Evolutionary conservation across 176 grass and related monocot species (phyloP).

Genomic region (Hyparrhenia diplandra): DNA sequence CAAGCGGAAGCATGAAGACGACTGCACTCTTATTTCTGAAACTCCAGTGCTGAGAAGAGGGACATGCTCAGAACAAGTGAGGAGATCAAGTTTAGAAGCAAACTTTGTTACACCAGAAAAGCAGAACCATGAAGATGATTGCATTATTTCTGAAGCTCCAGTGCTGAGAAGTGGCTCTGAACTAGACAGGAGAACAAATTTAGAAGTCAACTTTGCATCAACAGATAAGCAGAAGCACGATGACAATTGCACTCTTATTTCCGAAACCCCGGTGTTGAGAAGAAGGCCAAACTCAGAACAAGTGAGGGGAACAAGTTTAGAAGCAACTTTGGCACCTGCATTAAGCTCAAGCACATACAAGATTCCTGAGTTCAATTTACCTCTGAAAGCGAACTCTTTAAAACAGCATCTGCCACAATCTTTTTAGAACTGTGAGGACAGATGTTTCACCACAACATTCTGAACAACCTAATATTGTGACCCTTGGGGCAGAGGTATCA

Average conservation of each 20-base stretch:
- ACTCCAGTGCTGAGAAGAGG: conserved; percentile 67
- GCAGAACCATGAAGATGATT: conserved; percentile 54
- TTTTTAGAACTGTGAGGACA: conserved; percentile 30
- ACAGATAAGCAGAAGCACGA: conserved; percentile 64
- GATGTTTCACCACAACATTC: conserved; percentile 30
- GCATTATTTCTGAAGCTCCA: conserved; percentile 74
- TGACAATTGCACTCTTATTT: conserved; percentile 50
- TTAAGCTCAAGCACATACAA: conserved; percentile 3
- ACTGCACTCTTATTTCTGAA: conserved; percentile 69
- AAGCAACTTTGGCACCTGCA: conserved; percentile 21
- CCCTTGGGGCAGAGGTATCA: conserved; percentile 20
- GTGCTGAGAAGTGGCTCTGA: conserved; percentile 57
- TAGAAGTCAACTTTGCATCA: conserved; percentile 42
- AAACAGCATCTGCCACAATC: not conserved
- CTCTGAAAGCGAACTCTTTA: conserved; percentile 24
- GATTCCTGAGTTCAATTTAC: conserved; percentile 29
- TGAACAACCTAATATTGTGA: conserved; percentile 16
- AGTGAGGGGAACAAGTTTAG: conserved; percentile 29
- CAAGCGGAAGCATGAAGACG: conserved; percentile 76
- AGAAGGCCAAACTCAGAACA: conserved; percentile 38
- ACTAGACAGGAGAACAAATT: conserved; percentile 34
- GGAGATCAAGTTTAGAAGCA: conserved; percentile 27
- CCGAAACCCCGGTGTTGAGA: conserved; percentile 75
- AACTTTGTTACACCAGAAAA: conserved; percentile 69
- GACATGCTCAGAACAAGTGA: conserved; percentile 37